phyloP scores from a whole-genome alignment of 1,139 yeast species.

The Debaryomycetaceae sp. region DNA sequence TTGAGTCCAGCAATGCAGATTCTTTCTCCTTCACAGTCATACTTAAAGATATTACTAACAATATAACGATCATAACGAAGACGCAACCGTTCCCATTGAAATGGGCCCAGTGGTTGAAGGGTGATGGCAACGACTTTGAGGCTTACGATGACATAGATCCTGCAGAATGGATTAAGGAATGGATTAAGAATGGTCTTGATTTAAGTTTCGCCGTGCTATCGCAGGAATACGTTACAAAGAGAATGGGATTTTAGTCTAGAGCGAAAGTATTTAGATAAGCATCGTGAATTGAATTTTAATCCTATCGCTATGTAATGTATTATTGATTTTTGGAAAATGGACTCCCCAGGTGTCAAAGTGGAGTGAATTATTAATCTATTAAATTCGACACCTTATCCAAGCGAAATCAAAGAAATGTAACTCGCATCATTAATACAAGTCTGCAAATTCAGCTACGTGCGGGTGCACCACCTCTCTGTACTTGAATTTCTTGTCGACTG shows the following conservation, averaged over 20 bases:
- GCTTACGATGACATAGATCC: conserved; percentile 60
- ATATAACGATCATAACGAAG: conserved; percentile 66
- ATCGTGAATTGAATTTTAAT: neutral
- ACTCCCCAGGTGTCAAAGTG: neutral
- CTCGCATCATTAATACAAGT: conserved; percentile 28
- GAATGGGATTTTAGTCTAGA: conserved; percentile 61
- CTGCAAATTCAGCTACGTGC: conserved; percentile 48
- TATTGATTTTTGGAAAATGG: neutral
- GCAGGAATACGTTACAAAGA: conserved; percentile 81
- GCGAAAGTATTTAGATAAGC: neutral
- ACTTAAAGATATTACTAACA: conserved; percentile 74
- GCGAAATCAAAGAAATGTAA: neutral
- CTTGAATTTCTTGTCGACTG: neutral
- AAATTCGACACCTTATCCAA: neutral
- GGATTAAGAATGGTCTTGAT: conserved; percentile 83
- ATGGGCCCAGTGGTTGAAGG: conserved; percentile 88
- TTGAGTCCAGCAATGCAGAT: conserved; percentile 35
- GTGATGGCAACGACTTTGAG: conserved; percentile 29
- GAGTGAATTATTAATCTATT: conserved; percentile 5
- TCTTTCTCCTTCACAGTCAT: conserved; percentile 64
- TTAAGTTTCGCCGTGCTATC: conserved; percentile 82
- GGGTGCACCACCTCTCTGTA: conserved; percentile 34
- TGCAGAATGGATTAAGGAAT: conserved; percentile 89
- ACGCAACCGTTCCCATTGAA: conserved; percentile 87
- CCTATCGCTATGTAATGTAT: neutral